These are phyloP conservation scores for Kazachstania bromeliacearum DNA, from an alignment of 805 yeast genomes.

Conservation along the genomic window DNA sequence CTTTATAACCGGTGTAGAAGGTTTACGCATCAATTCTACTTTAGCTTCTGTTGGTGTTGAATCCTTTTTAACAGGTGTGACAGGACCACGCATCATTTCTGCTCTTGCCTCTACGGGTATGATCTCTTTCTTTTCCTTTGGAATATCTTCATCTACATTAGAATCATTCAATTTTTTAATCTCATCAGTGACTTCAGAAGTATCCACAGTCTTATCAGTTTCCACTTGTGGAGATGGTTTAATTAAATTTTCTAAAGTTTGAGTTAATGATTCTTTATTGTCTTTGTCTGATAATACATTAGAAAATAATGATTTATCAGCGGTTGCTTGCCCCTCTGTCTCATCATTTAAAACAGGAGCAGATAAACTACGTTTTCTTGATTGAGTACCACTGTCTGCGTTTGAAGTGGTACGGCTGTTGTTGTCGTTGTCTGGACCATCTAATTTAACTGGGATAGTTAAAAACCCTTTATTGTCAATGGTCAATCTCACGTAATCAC, in stretches of 20 bases:
- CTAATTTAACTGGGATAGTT: slow-evolving; percentile 1
- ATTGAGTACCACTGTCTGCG: neutral
- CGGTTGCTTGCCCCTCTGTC: neutral
- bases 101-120: too few relatives aligned
- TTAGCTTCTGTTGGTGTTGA: slow-evolving; percentile 1
- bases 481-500: neutral
- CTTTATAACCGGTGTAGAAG: neutral
- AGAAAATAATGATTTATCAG: too few relatives aligned
- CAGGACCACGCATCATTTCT: too few relatives aligned
- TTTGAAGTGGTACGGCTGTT: neutral
- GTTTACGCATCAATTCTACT: neutral
- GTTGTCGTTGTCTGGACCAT: neutral
- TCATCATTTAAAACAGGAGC: slow-evolving; percentile 1
- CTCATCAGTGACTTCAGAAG: neutral
- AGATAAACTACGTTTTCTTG: neutral
- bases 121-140: neutral
- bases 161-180: neutral
- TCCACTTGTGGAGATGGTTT: too few relatives aligned
- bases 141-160: neutral
- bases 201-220: neutral
- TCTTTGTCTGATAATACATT: too few relatives aligned
- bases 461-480: slow-evolving; percentile 1
- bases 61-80: neutral
- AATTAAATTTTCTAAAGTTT: too few relatives aligned
- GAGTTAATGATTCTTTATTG: too few relatives aligned